Evolutionary conservation across 805 yeast species (phyloP).

Genomic region (Saturnispora sekii): DNA sequence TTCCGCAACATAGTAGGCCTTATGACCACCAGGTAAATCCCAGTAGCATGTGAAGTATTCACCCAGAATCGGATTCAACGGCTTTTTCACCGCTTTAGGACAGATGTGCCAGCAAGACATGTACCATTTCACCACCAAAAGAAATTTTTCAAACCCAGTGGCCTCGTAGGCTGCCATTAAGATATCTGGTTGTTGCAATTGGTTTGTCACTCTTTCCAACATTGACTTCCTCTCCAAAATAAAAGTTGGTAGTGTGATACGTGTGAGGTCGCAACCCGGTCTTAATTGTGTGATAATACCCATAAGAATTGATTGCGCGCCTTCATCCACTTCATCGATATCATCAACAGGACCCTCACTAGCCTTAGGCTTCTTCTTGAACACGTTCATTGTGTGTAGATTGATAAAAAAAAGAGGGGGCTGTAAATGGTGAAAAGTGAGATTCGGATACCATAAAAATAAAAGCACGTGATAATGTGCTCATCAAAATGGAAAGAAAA

Average conservation of each 20-base stretch:
- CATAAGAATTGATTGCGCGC: slow-evolving; percentile 77
- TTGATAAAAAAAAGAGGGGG: no score
- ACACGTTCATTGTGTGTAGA: background rate
- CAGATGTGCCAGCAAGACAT: slow-evolving; percentile 96
- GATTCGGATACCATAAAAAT: no score
- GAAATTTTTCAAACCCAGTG: slow-evolving; percentile 55
- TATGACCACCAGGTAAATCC: slow-evolving; percentile 62
- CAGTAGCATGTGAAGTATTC: slow-evolving; percentile 88
- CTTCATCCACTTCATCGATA: slow-evolving; percentile 85
- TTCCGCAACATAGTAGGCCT: slow-evolving; percentile 81
- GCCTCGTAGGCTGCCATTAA: slow-evolving; percentile 57
- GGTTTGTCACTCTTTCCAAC: slow-evolving; percentile 92
- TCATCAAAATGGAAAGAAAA: background rate
- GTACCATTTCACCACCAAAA: slow-evolving; percentile 78
- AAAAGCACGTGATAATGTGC: background rate
- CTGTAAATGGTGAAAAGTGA: no score
- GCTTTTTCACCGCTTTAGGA: slow-evolving; percentile 97
- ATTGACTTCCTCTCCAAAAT: slow-evolving; percentile 90
- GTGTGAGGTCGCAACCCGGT: slow-evolving; percentile 83
- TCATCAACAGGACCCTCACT: slow-evolving; percentile 43
- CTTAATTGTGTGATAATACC: slow-evolving; percentile 86
- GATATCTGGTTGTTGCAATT: slow-evolving; percentile 69
- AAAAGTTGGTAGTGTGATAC: slow-evolving; percentile 92
- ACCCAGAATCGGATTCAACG: slow-evolving; percentile 89
- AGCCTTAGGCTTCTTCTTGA: background rate